A percentile compares a stretch with the other conserved stretches of the same genome.
phyloP scores from a whole-genome alignment of 2,329 filamentous ascomycete species.

The Fusarium sp. region DNA sequence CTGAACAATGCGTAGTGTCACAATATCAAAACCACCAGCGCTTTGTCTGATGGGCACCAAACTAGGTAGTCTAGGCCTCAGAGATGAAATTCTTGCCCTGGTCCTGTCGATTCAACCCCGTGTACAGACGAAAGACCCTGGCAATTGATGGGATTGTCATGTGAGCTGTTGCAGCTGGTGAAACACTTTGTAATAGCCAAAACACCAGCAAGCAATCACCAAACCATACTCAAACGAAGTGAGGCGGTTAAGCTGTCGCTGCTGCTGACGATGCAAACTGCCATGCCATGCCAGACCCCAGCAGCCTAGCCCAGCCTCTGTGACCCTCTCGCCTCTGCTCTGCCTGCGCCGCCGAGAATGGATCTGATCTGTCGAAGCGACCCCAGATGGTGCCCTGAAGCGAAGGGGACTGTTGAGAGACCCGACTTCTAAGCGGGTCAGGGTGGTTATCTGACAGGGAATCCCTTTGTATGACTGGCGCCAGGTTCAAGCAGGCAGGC shows the following conservation, averaged over 20 bases:
- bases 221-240: slow-evolving; percentile 27
- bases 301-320: slow-evolving; percentile 33
- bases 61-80: background rate
- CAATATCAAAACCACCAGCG: slow-evolving; percentile 3
- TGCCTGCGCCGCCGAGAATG: slow-evolving; percentile 44
- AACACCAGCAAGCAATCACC: slow-evolving; percentile 13
- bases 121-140: background rate
- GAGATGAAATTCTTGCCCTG: background rate
- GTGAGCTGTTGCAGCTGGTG: slow-evolving; percentile 24
- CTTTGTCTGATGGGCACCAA: background rate
- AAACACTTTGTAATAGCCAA: slow-evolving; percentile 25
- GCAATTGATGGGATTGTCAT: slow-evolving; percentile 8
- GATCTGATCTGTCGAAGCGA: slow-evolving; percentile 46
- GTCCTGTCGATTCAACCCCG: background rate
- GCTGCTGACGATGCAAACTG: slow-evolving; percentile 27
- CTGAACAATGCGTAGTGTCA: slow-evolving; percentile 5
- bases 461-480: slow-evolving; percentile 36
- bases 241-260: slow-evolving; percentile 40
- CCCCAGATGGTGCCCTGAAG: slow-evolving; percentile 43
- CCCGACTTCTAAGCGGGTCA: slow-evolving; percentile 26
- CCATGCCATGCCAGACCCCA: slow-evolving; percentile 31
- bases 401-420: slow-evolving; percentile 35
- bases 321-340: background rate
- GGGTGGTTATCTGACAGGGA: slow-evolving; percentile 39
- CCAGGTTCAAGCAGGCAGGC: slow-evolving; percentile 50